Evolutionary conservation across 805 yeast species (phyloP), one percentile per base, ranked within the genome.

Genomic region (Millerago galiae): DNA sequence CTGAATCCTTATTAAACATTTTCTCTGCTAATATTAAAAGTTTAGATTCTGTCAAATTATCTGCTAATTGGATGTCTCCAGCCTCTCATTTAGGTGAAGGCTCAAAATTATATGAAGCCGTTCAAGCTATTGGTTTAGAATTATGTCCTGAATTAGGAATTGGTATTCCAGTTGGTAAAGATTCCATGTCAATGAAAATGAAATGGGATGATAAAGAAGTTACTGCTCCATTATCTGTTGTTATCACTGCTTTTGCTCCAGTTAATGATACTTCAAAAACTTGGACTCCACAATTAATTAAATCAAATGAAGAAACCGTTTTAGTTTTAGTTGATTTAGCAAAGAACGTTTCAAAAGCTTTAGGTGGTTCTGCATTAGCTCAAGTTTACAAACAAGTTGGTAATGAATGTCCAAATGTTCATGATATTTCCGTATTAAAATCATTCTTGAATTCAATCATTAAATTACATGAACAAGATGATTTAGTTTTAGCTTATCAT

Each of bases 1-100:
- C 98, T 26, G 99, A 93, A 71, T 81, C 97, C 5, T 73, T 93
- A 58, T 64, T 89, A 63, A 93, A 93, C 61, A 60, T 91, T 35
- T 76, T 80, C 54, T 97, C 99, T 30, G 95, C 98, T 31, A 95
- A 93, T 62, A 74, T 93, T 45, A 77, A 82, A 45, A 69, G 80
- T 8, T 70, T 91, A 47, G 81, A 80, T 48, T 74, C 79, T 51
- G 79, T 93, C 42, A 87, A 90, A 59, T 68, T 93, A 45, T 86
- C 96, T 40, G 99, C 99, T 36, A 93, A 93, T 71, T 93, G 99
- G 99, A 93, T 93, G 99, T 81, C 96, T 10, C 90, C 98, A 38
- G 96, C 99, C 24, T 74, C 91, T 29, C 95, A 90, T 56, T 79
- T 78, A 17, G 98, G 98, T 56, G 99, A 93, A 66, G 99, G 99